A percentile compares a stretch with the other conserved stretches of the same genome.
Conservation (phyloP, 176 grass and related monocot genomes). For the Chrysopogon serrulatus region DNA sequence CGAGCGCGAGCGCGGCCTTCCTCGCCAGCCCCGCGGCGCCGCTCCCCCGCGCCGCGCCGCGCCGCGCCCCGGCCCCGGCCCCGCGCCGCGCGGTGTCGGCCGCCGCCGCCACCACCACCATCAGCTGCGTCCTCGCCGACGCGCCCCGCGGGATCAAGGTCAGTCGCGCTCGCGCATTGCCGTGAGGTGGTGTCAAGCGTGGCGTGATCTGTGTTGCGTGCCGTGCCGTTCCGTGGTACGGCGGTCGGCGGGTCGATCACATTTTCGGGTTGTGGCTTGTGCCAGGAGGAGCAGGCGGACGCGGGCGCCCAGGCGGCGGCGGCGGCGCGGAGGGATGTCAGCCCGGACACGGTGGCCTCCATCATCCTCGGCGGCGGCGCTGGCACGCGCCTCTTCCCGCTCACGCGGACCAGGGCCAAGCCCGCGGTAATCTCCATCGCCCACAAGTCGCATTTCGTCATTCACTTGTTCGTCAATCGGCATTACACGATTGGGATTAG, state of each 20-base stretch:
- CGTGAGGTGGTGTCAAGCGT: not conserved
- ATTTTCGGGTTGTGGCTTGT: not conserved
- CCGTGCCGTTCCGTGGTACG: not conserved
- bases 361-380: constrained; percentile 81
- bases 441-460: not conserved
- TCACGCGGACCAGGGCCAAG: constrained; percentile 78
- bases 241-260: not conserved
- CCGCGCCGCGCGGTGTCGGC: not conserved
- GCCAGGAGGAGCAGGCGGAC: constrained; percentile 18
- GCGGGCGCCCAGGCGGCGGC: not conserved
- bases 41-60: too few relatives aligned
- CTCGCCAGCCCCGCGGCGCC: not conserved
- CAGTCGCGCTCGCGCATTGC: not conserved
- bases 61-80: not conserved
- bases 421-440: constrained; percentile 50
- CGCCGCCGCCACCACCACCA: not conserved
- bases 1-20: not conserved
- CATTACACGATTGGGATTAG: not conserved
- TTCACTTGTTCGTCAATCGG: not conserved
- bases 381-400: constrained; percentile 81
- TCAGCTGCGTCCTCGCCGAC: constrained; percentile 28
- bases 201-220: not conserved
- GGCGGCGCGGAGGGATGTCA: constrained; percentile 28
- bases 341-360: constrained; percentile 59
- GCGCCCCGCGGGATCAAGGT: constrained; percentile 14